Evolutionary conservation across 176 grass and related monocot species (phyloP), one percentile per base, ranked within the genome.

Genomic region (Ananas comosus): DNA sequence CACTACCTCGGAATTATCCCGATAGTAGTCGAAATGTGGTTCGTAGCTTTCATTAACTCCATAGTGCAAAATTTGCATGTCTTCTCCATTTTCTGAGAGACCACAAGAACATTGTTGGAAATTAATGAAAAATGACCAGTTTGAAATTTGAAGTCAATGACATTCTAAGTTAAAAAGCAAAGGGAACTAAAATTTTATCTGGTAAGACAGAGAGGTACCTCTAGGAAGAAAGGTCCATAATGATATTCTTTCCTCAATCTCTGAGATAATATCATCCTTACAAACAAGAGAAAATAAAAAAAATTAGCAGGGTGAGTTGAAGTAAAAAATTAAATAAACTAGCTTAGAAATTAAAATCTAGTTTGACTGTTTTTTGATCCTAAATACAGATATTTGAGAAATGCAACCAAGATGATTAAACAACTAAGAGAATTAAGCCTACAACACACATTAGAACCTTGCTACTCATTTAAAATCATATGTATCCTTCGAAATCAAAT

Each of bases 191-290:
- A 56, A 16, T n/a, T n/a, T 6, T 8, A 58, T 58, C 54, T n/a
- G 54, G 54, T 58, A 58, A 50, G 11, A 66, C 24, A 42, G 33
- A 6, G 33, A 42, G 29, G 28, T 83, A 89, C 92, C 92, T 92
- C 81, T 87, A 72, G 92, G 88, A 89, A 96, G 84, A 86, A 96
- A 85, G 64, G 79, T 92, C 92, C 88, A 89, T 51, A 80, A 29
- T 74, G 92, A 89, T 77, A 96, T 89, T 91, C 76, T 89, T 71
- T 91, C 83, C 70, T 96, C 86, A 48, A 96, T 87, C 63, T 79
- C 85, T 27, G 81, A 87, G 68, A 89, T 67, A 72, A 83, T 24
- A 48, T 51, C 50, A 66, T 96, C 88, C 91, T 96, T 76, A 80
- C 81, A 42, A 74, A 69, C 7, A 42, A 79, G 63, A 65, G 10